Percentiles rank a stretch among this genome's conserved stretches.
Evolutionary conservation across 2,329 filamentous ascomycete species (phyloP).

Genomic region (Fusarium graminum): DNA sequence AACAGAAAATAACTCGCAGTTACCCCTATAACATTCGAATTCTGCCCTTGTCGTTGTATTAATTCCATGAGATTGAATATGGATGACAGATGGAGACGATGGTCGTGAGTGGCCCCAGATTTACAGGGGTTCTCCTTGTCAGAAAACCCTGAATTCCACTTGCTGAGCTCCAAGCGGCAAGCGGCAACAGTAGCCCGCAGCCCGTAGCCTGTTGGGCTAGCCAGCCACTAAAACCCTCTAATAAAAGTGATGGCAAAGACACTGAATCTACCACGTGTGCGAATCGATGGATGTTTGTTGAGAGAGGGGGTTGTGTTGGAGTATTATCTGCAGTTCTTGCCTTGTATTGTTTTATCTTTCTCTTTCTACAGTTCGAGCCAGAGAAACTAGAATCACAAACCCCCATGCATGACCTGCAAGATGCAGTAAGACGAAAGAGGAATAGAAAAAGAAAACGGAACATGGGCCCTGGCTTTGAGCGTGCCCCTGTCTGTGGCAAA

Average conservation of each 20-base stretch:
- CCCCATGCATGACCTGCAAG: conserved; percentile 19
- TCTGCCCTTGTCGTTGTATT: conserved; percentile 6
- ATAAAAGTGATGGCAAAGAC: too few species aligned
- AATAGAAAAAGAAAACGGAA: conserved; percentile 15
- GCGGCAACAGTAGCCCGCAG: conserved; percentile 1
- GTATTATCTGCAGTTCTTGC: not conserved
- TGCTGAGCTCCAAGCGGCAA: conserved; percentile 14
- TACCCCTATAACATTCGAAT: conserved; percentile 1
- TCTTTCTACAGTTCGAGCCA: not conserved
- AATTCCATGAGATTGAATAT: conserved; percentile 28
- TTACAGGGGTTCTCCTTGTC: conserved; percentile 26
- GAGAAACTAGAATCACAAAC: conserved; percentile 23
- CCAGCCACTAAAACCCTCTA: conserved; percentile 1
- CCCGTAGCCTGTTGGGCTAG: not conserved
- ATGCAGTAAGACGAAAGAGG: conserved; percentile 30
- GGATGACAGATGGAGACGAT: conserved; percentile 23
- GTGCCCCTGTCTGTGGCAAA: conserved; percentile 39
- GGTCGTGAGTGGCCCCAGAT: conserved; percentile 13
- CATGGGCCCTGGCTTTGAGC: conserved; percentile 14
- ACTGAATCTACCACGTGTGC: conserved; percentile 16
- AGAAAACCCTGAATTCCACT: conserved; percentile 25
- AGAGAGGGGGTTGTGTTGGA: not conserved
- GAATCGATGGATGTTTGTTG: conserved; percentile 8
- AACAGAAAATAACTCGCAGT: not conserved
- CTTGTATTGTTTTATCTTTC: not conserved